A percentile compares a stretch with the other conserved stretches of the same genome.
phyloP scores from a whole-genome alignment of 768 basidiomycete genomes.

The Pulveroboletus sp. region DNA sequence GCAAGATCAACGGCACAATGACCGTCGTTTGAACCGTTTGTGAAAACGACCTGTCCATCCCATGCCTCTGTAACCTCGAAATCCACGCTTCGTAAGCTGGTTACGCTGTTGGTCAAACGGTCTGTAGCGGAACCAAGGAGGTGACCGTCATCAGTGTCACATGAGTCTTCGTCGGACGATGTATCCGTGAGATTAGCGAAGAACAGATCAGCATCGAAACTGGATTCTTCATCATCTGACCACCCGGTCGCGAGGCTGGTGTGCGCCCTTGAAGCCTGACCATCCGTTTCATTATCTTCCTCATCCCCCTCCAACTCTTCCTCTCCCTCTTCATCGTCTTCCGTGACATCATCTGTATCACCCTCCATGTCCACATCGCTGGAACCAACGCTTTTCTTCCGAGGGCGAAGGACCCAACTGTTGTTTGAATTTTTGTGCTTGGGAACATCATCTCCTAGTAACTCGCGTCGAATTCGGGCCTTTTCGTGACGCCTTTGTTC shows the following conservation, averaged over 20 bases:
- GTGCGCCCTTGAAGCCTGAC: conserved; percentile 38
- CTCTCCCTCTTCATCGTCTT: conserved; percentile 53
- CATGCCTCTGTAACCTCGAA: conserved; percentile 69
- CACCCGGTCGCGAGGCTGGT: conserved; percentile 69
- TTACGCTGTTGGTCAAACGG: conserved; percentile 23
- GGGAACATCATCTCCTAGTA: conserved; percentile 49
- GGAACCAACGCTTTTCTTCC: conserved; percentile 63
- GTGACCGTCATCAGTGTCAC: conserved; percentile 45
- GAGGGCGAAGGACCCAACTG: conserved; percentile 66
- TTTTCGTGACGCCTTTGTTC: conserved; percentile 42
- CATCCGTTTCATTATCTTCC: conserved; percentile 43
- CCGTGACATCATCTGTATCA: conserved; percentile 53
- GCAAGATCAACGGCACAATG: conserved; percentile 57
- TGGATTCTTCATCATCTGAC: conserved; percentile 74
- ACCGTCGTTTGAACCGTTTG: conserved; percentile 53
- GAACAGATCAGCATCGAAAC: conserved; percentile 80
- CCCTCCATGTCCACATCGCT: conserved; percentile 64
- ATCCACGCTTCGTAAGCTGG: conserved; percentile 33
- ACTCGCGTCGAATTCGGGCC: conserved; percentile 56
- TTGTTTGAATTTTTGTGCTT: conserved; percentile 39
- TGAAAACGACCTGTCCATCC: conserved; percentile 73
- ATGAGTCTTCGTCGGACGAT: conserved; percentile 33
- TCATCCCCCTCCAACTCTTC: conserved; percentile 37
- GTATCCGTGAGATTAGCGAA: conserved; percentile 72
- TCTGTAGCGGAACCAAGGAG: conserved; percentile 32